Evolutionary conservation across 169 alveolate species (phyloP).

Genomic region (Perkinsus chesapeaki): DNA sequence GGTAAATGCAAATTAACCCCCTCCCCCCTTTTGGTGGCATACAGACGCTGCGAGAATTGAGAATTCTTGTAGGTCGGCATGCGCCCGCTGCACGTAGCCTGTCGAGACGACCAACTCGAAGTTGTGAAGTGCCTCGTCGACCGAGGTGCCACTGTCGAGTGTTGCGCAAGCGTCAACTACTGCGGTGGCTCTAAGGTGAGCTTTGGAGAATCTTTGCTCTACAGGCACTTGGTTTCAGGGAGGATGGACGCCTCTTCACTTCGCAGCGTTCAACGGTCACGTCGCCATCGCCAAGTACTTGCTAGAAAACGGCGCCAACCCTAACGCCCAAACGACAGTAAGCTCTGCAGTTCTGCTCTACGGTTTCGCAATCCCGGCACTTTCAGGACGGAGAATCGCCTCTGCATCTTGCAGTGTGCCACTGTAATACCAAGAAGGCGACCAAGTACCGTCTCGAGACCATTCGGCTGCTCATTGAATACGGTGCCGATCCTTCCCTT

Average conservation of each 20-base stretch:
- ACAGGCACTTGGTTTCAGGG: neutral
- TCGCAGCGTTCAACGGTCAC: neutral
- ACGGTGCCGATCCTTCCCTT: neutral
- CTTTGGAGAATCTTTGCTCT: neutral
- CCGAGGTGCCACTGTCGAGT: neutral
- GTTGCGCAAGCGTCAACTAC: neutral
- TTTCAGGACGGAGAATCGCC: neutral
- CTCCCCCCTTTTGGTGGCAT: too few species aligned
- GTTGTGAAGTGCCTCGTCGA: neutral
- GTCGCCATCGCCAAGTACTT: neutral
- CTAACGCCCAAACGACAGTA: neutral
- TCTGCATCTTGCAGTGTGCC: neutral
- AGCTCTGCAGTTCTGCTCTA: neutral
- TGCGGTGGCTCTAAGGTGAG: neutral
- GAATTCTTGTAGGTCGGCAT: neutral
- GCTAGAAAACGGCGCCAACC: neutral
- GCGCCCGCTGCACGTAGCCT: neutral
- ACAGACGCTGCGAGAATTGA: neutral
- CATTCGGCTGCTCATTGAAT: neutral
- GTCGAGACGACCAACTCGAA: neutral
- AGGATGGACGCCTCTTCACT: neutral
- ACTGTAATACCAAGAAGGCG: neutral
- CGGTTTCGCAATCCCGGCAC: neutral
- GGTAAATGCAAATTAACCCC: too few species aligned
- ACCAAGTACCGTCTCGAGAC: neutral